These are phyloP conservation scores for Triticum monococcum DNA, from an alignment of 176 grass and related monocot species.

Conservation along the genomic window DNA sequence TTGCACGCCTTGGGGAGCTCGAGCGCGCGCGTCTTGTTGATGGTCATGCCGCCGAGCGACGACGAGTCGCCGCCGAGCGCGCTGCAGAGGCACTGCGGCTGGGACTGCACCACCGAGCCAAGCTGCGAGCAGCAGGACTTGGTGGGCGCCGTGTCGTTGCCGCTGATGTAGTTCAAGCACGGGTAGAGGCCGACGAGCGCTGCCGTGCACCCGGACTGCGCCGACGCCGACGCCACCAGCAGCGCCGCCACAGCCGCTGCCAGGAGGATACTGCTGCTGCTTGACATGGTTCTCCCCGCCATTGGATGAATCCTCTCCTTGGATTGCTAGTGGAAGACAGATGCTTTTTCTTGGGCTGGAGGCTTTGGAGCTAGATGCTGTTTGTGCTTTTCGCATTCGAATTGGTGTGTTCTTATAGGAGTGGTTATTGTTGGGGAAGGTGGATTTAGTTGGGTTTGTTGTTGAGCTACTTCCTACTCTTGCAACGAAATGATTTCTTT, in stretches of 20 bases:
- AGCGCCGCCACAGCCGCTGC: conserved; percentile 3
- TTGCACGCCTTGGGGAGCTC: conserved; percentile 61
- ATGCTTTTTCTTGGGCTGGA: neutral
- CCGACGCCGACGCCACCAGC: conserved; percentile 33
- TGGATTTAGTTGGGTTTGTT: conserved; percentile 14
- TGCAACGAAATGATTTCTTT: neutral
- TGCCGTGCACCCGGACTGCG: conserved; percentile 63
- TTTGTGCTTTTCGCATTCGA: neutral
- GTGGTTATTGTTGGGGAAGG: neutral
- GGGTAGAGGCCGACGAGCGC: conserved; percentile 68
- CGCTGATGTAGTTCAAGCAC: conserved; percentile 89
- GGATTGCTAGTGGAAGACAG: too few species aligned
- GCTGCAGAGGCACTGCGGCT: conserved; percentile 76
- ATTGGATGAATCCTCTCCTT: neutral
- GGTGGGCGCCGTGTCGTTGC: conserved; percentile 54
- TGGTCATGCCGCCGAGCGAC: conserved; percentile 50
- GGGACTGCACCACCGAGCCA: conserved; percentile 48
- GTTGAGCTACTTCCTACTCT: conserved; percentile 30
- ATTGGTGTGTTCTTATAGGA: conserved; percentile 19
- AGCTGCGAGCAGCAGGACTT: conserved; percentile 70
- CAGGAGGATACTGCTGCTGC: neutral
- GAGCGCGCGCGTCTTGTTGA: conserved; percentile 68
- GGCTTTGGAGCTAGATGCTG: neutral
- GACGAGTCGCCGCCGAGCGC: conserved; percentile 48
- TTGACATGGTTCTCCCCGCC: neutral